These are phyloP conservation scores for Macrolepiota dolichaula DNA, from an alignment of 768 basidiomycete species.

Conservation along the genomic window DNA sequence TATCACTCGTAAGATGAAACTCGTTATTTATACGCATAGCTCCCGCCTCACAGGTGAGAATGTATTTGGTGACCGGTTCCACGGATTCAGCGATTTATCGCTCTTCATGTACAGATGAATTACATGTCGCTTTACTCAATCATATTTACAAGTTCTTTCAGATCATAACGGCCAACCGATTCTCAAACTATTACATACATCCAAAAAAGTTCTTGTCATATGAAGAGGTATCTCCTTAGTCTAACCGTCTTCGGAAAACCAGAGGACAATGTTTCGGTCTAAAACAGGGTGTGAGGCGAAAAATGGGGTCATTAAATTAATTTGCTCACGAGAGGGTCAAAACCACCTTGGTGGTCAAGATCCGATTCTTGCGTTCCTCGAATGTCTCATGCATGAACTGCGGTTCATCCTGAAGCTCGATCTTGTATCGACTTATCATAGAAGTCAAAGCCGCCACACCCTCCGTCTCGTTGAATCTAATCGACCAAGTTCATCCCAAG, in stretches of 20 bases:
- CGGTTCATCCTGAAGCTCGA: slow-evolving; percentile 48
- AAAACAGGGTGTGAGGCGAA: not conserved
- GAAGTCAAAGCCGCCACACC: slow-evolving; percentile 48
- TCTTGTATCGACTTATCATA: slow-evolving; percentile 41
- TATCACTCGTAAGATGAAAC: not conserved
- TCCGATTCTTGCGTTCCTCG: slow-evolving; percentile 39
- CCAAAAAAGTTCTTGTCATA: not conserved
- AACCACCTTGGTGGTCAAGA: slow-evolving; percentile 31
- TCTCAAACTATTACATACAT: not conserved
- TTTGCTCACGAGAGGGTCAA: slow-evolving; percentile 44
- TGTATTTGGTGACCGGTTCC: too few relatives aligned
- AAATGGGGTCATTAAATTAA: not conserved
- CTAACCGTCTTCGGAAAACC: slow-evolving; percentile 13
- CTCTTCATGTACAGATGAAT: too few relatives aligned
- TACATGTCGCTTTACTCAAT: too few relatives aligned
- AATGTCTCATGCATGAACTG: slow-evolving; percentile 44
- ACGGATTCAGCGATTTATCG: too few relatives aligned
- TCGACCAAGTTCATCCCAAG: not conserved
- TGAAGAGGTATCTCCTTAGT: not conserved
- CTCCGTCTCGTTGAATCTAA: slow-evolving; percentile 51
- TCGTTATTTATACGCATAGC: too few relatives aligned
- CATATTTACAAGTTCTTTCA: too few relatives aligned
- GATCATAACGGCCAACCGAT: too few relatives aligned
- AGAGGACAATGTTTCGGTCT: slow-evolving; percentile 25
- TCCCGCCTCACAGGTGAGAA: too few relatives aligned